Evolutionary conservation across 192 early-diverging fungal species (phyloP).

Genomic region (Coemansia sp.): DNA sequence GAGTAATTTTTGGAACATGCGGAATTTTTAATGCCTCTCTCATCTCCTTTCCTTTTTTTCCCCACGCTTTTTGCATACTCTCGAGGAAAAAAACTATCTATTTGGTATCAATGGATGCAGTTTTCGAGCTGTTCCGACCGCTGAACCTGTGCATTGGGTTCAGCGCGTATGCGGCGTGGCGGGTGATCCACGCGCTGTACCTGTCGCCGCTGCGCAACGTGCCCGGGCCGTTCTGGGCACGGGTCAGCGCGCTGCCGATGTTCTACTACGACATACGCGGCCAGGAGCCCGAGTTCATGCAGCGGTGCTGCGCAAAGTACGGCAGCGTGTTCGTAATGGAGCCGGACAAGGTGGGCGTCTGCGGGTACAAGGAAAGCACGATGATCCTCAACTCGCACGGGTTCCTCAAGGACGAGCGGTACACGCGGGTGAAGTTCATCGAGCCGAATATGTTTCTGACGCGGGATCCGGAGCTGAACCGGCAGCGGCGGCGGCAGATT

Average conservation of each 20-base stretch:
- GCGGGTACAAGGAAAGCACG: slow-evolving; percentile 29
- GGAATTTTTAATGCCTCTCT: no score
- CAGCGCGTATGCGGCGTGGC: slow-evolving; percentile 23
- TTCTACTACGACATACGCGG: slow-evolving; percentile 24
- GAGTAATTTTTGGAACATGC: no score
- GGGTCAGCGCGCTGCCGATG: slow-evolving; percentile 33
- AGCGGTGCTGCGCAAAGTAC: slow-evolving; percentile 26
- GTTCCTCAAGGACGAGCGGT: slow-evolving; percentile 34
- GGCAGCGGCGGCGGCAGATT: slow-evolving; percentile 32
- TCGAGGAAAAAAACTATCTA: no score
- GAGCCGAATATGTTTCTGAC: slow-evolving; percentile 43
- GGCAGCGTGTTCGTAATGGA: slow-evolving; percentile 42
- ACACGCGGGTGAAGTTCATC: slow-evolving; percentile 29
- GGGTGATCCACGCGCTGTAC: slow-evolving; percentile 27
- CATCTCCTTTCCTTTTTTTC: no score
- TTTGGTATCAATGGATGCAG: neutral
- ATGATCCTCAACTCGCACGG: slow-evolving; percentile 31
- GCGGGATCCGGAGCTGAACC: slow-evolving; percentile 33
- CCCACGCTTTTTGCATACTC: no score
- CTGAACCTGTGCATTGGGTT: slow-evolving; percentile 19
- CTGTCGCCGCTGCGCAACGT: slow-evolving; percentile 43
- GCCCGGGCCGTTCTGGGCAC: slow-evolving; percentile 35
- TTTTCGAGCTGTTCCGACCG: slow-evolving; percentile 10
- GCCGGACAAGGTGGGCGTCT: slow-evolving; percentile 21
- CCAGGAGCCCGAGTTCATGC: slow-evolving; percentile 37